Evolutionary conservation across 2,329 filamentous ascomycete genomes (phyloP).

Genomic region (Botrytis cinerea): DNA sequence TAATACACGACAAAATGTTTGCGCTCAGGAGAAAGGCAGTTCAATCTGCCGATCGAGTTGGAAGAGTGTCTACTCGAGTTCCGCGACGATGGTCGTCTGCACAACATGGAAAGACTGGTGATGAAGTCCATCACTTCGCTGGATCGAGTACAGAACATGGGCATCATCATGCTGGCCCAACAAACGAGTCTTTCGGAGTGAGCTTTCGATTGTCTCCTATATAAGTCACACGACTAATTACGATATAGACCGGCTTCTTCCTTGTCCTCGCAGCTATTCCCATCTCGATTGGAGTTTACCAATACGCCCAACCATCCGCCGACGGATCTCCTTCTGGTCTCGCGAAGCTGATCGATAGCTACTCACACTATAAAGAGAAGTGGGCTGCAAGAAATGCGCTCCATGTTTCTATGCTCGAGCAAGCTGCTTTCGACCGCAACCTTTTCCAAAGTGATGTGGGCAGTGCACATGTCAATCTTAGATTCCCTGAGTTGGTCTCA

Average conservation of each 20-base stretch:
- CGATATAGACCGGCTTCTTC: conserved; percentile 50
- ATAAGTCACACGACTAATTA: conserved; percentile 23
- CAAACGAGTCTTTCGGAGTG: conserved; percentile 54
- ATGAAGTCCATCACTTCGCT: conserved; percentile 32
- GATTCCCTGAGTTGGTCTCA: conserved; percentile 63
- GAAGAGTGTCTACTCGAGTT: conserved; percentile 28
- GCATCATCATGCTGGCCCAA: conserved; percentile 44
- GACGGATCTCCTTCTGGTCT: conserved; percentile 47
- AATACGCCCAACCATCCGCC: conserved; percentile 43
- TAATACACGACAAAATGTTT: conserved; percentile 41
- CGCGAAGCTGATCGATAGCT: conserved; percentile 55
- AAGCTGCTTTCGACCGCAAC: conserved; percentile 62
- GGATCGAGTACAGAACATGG: conserved; percentile 31
- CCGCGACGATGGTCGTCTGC: conserved; percentile 34
- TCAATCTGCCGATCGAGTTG: conserved; percentile 35
- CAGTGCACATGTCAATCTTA: conserved; percentile 53
- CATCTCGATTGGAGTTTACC: conserved; percentile 48
- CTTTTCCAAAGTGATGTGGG: conserved; percentile 54
- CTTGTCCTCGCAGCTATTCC: conserved; percentile 50
- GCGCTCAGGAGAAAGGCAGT: conserved; percentile 40
- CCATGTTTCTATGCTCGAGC: conserved; percentile 61
- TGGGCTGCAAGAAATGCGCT: conserved; percentile 59
- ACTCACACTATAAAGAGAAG: conserved; percentile 53
- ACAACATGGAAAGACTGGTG: conserved; percentile 32
- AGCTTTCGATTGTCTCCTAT: conserved; percentile 36